Percentiles rank a stretch among this genome's conserved stretches.
Conservation (phyloP, 352 stramenopile genomes). For the Phytophthora fragariae region DNA sequence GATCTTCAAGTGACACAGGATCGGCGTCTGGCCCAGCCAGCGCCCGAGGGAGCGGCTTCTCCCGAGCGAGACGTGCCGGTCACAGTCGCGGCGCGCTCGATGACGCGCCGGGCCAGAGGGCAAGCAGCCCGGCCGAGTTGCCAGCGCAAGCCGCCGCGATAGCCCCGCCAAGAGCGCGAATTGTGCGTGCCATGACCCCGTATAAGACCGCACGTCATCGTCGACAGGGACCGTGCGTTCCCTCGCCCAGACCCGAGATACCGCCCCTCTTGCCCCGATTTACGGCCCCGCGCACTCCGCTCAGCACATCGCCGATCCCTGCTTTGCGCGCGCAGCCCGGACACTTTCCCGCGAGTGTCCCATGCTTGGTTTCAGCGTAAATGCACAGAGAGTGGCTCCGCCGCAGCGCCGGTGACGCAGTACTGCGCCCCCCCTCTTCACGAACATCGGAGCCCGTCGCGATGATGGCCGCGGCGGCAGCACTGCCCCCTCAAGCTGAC, state of each 20-base stretch:
- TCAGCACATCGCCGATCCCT: constrained; percentile 13
- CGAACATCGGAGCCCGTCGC: constrained; percentile 26
- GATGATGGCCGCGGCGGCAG: too few species aligned
- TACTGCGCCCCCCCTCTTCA: constrained; percentile 18
- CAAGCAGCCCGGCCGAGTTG: constrained; percentile 24
- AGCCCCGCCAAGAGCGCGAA: not conserved
- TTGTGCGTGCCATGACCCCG: not conserved
- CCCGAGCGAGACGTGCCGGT: constrained; percentile 26
- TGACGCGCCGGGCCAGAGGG: constrained; percentile 37
- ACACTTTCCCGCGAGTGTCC: constrained; percentile 42
- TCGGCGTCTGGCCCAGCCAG: constrained; percentile 19
- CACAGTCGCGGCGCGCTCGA: constrained; percentile 23
- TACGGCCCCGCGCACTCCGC: not conserved
- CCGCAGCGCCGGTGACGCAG: not conserved
- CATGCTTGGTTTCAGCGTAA: constrained; percentile 37
- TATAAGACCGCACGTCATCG: constrained; percentile 5
- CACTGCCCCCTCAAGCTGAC: not conserved
- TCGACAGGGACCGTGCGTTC: not conserved
- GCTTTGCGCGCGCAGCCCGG: constrained; percentile 16
- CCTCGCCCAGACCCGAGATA: constrained; percentile 14
- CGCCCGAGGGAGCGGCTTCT: constrained; percentile 26
- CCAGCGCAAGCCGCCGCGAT: constrained; percentile 13
- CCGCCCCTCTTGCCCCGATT: not conserved
- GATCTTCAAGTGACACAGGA: constrained; percentile 69
- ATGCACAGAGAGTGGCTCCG: not conserved